A percentile compares a stretch with the other conserved stretches of the same genome.
phyloP scores from a whole-genome alignment of 179 eudicot species.

The Beta corolliflora region DNA sequence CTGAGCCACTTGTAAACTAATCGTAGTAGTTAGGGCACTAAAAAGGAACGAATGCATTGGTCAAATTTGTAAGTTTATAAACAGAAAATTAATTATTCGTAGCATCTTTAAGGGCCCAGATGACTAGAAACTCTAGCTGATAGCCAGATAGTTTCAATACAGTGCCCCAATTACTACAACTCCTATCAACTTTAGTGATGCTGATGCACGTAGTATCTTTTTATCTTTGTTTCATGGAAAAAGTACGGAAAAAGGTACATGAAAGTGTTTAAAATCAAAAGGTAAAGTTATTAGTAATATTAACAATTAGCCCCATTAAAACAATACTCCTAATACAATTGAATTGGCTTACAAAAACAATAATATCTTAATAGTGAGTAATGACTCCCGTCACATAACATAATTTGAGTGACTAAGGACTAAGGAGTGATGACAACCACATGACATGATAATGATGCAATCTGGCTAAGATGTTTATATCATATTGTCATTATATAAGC shows the following conservation, averaged over 20 bases:
- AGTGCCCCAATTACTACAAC: too few species aligned
- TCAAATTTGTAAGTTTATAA: background rate
- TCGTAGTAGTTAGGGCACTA: background rate
- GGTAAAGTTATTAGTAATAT: background rate
- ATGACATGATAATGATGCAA: slow-evolving; percentile 9
- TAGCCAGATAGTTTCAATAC: too few species aligned
- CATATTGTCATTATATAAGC: background rate
- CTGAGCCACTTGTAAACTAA: too few species aligned
- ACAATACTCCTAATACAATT: too few species aligned
- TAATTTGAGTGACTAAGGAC: too few species aligned
- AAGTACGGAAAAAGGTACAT: background rate
- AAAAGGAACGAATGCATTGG: background rate
- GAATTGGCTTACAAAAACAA: background rate
- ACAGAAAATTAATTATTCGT: background rate
- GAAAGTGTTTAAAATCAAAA: background rate
- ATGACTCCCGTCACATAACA: background rate
- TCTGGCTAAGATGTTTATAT: background rate
- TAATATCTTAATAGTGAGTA: background rate
- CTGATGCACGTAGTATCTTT: too few species aligned
- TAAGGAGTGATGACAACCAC: background rate
- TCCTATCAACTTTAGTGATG: too few species aligned
- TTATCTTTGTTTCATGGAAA: too few species aligned
- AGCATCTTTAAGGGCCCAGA: background rate
- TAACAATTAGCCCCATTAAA: background rate
- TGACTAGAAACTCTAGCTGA: background rate